Conservation (phyloP, 805 yeast species). For the Saccharomycopsis sp. region DNA sequence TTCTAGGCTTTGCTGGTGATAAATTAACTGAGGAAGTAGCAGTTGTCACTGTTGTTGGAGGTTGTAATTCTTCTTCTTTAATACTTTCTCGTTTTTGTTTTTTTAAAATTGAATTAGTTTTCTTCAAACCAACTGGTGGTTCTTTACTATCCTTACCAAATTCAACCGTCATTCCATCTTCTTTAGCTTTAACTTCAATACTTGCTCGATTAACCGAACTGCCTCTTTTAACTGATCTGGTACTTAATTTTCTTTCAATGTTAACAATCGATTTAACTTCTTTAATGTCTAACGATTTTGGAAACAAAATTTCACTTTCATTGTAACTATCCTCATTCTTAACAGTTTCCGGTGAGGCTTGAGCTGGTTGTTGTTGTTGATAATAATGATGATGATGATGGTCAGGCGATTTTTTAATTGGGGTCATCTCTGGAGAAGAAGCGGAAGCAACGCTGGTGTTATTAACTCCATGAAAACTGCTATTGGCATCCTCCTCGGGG, state of each 20-base stretch:
- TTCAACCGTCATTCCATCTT: constrained; percentile 44
- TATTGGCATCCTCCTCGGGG: constrained; percentile 3
- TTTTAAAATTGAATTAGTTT: constrained; percentile 20
- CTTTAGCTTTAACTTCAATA: constrained; percentile 31
- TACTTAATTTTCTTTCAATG: constrained; percentile 56
- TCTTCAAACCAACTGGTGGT: constrained; percentile 12
- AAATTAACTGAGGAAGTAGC: no score
- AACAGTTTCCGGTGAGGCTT: not conserved
- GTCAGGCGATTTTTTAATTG: not conserved
- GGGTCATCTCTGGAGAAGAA: constrained; percentile 1
- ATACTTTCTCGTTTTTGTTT: constrained; percentile 9
- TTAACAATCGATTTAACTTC: constrained; percentile 73
- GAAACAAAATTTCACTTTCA: constrained; percentile 59
- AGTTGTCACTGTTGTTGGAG: no score
- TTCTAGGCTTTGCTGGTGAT: not conserved
- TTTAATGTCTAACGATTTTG: constrained; percentile 55
- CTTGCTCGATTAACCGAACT: constrained; percentile 24
- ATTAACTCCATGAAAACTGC: not conserved
- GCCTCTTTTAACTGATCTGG: constrained; percentile 38
- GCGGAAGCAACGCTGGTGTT: not conserved
- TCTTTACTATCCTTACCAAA: constrained; percentile 22
- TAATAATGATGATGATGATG: no score
- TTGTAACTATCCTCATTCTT: constrained; percentile 22
- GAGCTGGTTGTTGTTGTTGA: no score
- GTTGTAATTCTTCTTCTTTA: constrained; percentile 1